Evolutionary conservation across 1,139 yeast genomes (phyloP), one percentile per base, ranked within the genome.

Genomic region (Magnusiomyces paraingens): DNA sequence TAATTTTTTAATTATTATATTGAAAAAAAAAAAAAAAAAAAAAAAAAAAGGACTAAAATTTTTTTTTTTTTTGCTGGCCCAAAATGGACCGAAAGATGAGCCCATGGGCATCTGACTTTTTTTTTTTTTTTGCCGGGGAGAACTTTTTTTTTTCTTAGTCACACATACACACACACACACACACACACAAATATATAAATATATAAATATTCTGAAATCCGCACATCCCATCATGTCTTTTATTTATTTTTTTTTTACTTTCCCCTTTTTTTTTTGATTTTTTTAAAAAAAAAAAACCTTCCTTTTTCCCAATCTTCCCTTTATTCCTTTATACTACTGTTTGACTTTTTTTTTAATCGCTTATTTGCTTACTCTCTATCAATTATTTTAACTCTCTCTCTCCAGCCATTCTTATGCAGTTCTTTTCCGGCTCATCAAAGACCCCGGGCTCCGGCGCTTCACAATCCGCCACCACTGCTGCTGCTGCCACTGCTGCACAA

Each of bases 241-340:
- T n/a, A n/a, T n/a, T n/a, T n/a, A n/a, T n/a, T n/a, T n/a, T n/a
- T n/a, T n/a, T 12, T 26, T 45, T 18, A 5, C 29, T 18, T n/a
- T 36, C 15, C 29, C 14, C 20, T 36, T 36, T 47, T 47, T 35
- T 36, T 47, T 47, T 17, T 49, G 12, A 20, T 40, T 49, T 49
- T 21, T 20, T 49, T 14, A 11, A 18, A 5, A 29, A 18, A 5
- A 29, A 15, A 17, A 12, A 20, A 20, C 22, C 26, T 40, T 21
- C 18, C 40, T 17, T 49, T 5, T 40, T 49, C 20, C 42, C 12
- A 29, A 42, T 29, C 20, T 40, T n/a, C n/a, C n/a, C n/a, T n/a
- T n/a, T n/a, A n/a, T n/a, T n/a, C n/a, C n/a, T n/a, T n/a, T n/a
- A n/a, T n/a, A n/a, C n/a, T n/a, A n/a, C n/a, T n/a, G n/a, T n/a